Conservation (phyloP, 805 yeast species). For the Sugiyamaella americana region DNA sequence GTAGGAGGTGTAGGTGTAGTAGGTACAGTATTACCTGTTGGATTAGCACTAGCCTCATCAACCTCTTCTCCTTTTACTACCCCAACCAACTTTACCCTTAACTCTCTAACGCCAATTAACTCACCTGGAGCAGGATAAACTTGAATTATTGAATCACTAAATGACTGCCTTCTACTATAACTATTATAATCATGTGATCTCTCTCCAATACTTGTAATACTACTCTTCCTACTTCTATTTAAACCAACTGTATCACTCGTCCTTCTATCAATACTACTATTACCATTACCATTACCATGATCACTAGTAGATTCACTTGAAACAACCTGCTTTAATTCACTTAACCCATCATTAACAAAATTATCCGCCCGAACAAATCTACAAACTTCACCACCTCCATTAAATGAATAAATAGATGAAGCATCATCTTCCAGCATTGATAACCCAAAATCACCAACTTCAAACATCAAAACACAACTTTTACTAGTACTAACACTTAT, state of each 20-base stretch:
- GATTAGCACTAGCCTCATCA: not conserved
- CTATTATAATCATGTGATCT: not conserved
- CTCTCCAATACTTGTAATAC: not conserved
- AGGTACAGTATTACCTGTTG: not conserved
- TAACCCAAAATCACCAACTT: slow-evolving; percentile 10
- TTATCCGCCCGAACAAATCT: slow-evolving; percentile 10
- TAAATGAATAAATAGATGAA: slow-evolving; percentile 6
- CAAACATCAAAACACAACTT: slow-evolving; percentile 17
- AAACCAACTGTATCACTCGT: not conserved
- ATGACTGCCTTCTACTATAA: not conserved
- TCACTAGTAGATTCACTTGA: not conserved
- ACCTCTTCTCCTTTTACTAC: slow-evolving; percentile 20
- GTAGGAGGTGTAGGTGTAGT: slow-evolving; percentile 2
- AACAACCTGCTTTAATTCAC: not conserved
- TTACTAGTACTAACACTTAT: slow-evolving; percentile 26
- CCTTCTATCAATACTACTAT: not conserved
- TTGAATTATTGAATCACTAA: slow-evolving; percentile 8
- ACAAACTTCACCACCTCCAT: slow-evolving; percentile 16
- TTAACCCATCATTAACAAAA: slow-evolving; percentile 6
- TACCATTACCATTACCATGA: not conserved
- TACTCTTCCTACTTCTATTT: not conserved
- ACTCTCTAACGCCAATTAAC: slow-evolving; percentile 33
- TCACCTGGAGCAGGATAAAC: slow-evolving; percentile 37
- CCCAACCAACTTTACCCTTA: slow-evolving; percentile 24
- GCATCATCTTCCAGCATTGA: not conserved